Evolutionary conservation across 1,284 basidiomycete genomes (phyloP).

Genomic region (Albatrellus sp.): DNA sequence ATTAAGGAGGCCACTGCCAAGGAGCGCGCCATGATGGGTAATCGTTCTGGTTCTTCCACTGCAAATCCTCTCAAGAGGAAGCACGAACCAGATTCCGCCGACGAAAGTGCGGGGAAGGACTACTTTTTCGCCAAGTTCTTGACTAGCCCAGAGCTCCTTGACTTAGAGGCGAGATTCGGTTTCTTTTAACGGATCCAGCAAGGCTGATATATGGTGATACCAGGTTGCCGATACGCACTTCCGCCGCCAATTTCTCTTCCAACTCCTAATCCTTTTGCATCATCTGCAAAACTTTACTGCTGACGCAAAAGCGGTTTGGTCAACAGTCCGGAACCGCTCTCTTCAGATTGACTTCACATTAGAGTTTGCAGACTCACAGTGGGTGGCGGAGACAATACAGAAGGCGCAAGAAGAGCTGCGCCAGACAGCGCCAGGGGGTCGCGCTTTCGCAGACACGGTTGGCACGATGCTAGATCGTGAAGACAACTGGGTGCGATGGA

Average conservation of each 20-base stretch:
- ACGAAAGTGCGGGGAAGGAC: constrained; percentile 39
- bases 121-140: constrained; percentile 91
- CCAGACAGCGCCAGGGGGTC: constrained; percentile 63
- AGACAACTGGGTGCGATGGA: constrained; percentile 80
- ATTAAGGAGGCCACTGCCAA: constrained; percentile 77
- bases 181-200: background rate
- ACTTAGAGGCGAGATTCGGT: constrained; percentile 56
- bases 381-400: constrained; percentile 57
- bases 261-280: constrained; percentile 72
- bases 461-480: constrained; percentile 63
- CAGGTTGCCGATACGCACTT: constrained; percentile 83
- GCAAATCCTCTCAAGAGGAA: constrained; percentile 44
- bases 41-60: constrained; percentile 25
- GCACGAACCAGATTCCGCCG: constrained; percentile 40
- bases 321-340: constrained; percentile 51
- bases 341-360: constrained; percentile 73
- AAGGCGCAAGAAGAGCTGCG: constrained; percentile 60
- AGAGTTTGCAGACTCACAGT: constrained; percentile 49
- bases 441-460: constrained; percentile 63
- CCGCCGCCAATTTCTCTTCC: constrained; percentile 83
- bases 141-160: constrained; percentile 75
- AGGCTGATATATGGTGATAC: background rate
- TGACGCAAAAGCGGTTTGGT: constrained; percentile 49
- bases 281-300: constrained; percentile 74
- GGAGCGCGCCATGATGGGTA: constrained; percentile 74